Evolutionary conservation across 2,329 filamentous ascomycete genomes (phyloP), one percentile per base, ranked within the genome.

Genomic region (Alternaria angustiovoidea): DNA sequence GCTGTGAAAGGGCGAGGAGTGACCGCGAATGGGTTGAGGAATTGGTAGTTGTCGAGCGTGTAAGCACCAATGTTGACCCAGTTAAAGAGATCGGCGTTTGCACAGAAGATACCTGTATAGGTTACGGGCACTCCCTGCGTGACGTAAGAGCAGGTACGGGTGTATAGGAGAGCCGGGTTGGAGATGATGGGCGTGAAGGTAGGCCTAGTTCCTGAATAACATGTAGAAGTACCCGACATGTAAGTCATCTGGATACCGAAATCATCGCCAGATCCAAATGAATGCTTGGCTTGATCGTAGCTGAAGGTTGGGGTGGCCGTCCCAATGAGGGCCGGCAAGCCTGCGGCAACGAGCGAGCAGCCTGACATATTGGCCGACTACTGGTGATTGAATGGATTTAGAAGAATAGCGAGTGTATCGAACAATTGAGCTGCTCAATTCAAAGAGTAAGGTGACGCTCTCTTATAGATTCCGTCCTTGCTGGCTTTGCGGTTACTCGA

Each of bases 191-290:
- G 64, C 3, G 62, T 65, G 49, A 63, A 59, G 9, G 55, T 44
- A 11, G 64, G 62, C n/a, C 6, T 52, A 2, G 46, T 39, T 51
- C 54, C 54, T 12, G 32, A 16, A 16, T 56, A 65, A 38, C 64
- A 67, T 7, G 60, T 67, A 7, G 54, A 48, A 26, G 48, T 52
- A 2, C 60, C 63, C 11, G 57, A 61, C 60, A 65, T 53, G 48
- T 61, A 67, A 12, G 62, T 59, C 41, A 65, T 22, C 22, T 63
- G 52, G 9, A 67, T 34, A 9, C 64, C 64, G 12, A 65, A 65
- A 14, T 49, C 28, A 24, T 67, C 55, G 51, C 38, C 47, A 22
- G 44, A 20, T n/a, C 32, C 36, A 5, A 30, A 5, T 4, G 24
- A 4, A 32, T 65, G 57, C 20, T 26, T 34, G 3, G 30, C 28